Conservation (phyloP, 345 rosid species). For the Erysimum cheiranthoides region DNA sequence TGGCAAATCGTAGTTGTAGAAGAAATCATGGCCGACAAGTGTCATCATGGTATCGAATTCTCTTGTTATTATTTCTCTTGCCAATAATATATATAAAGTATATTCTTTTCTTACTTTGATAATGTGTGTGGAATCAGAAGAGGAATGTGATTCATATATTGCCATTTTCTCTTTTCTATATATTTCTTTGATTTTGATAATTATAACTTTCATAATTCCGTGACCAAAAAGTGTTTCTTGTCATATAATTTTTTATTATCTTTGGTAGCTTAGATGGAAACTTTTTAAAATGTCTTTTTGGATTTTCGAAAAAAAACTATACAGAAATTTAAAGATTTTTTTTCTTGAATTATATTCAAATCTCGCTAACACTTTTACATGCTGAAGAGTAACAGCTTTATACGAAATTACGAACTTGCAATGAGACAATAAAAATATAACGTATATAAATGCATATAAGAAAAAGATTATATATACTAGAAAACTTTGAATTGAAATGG, state of each 20-base stretch:
- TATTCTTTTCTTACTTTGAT: constrained; percentile 41
- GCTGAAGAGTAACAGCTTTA: neutral
- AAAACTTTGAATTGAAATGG: neutral
- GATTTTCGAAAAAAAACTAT: constrained; percentile 1
- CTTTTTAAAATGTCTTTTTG: constrained; percentile 18
- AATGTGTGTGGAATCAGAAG: constrained; percentile 38
- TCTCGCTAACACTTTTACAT: neutral
- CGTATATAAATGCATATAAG: neutral
- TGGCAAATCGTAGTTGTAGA: constrained; percentile 8
- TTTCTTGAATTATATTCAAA: neutral
- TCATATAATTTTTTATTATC: neutral
- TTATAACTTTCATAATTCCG: constrained; percentile 28
- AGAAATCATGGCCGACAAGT: constrained; percentile 42
- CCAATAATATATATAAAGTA: constrained; percentile 29
- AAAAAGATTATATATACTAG: neutral
- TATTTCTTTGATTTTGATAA: constrained; percentile 9
- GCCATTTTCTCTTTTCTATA: constrained; percentile 23
- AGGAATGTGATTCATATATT: constrained; percentile 38
- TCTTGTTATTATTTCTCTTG: neutral
- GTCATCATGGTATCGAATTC: constrained; percentile 44
- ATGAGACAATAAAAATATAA: neutral
- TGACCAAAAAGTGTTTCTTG: constrained; percentile 25
- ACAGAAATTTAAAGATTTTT: neutral
- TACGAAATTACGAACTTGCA: neutral
- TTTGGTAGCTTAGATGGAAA: constrained; percentile 26